Conservation (phyloP, 2,329 filamentous ascomycete species). For the Penicillium brevicompactum region DNA sequence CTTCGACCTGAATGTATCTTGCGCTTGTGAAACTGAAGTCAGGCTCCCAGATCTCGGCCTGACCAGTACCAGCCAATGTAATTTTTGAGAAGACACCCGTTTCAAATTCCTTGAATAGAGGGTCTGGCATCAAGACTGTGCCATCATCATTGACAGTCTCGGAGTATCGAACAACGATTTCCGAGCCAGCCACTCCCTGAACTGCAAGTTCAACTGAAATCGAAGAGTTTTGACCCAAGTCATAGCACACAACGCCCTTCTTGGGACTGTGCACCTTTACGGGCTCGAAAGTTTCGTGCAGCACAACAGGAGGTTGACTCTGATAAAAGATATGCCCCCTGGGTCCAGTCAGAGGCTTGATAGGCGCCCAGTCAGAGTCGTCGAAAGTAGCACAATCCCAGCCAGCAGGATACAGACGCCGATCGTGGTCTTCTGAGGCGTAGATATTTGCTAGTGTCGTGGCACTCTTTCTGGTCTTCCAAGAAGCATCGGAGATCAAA, state of each 20-base stretch:
- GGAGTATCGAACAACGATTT: slow-evolving; percentile 21
- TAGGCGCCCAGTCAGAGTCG: slow-evolving; percentile 14
- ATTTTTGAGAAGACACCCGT: slow-evolving; percentile 24
- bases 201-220: slow-evolving; percentile 20
- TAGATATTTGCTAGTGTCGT: slow-evolving; percentile 28
- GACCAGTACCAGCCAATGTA: slow-evolving; percentile 18
- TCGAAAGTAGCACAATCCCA: slow-evolving; percentile 22
- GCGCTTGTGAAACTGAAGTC: slow-evolving; percentile 30
- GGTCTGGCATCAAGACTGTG: slow-evolving; percentile 26
- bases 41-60: slow-evolving; percentile 22
- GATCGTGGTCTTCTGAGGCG: slow-evolving; percentile 25
- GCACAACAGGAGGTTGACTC: slow-evolving; percentile 23
- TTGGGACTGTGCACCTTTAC: slow-evolving; percentile 12
- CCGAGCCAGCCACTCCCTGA: slow-evolving; percentile 19
- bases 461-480: slow-evolving; percentile 24
- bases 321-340: slow-evolving; percentile 25
- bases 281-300: slow-evolving; percentile 25
- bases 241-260: slow-evolving; percentile 19
- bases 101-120: slow-evolving; percentile 28
- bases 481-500: slow-evolving; percentile 24
- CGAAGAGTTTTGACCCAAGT: slow-evolving; percentile 25
- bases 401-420: slow-evolving; percentile 19
- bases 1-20: slow-evolving; percentile 27
- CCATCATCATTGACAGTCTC: slow-evolving; percentile 22
- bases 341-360: slow-evolving; percentile 26